Evolutionary conservation across 1,139 yeast genomes (phyloP), one percentile per base, ranked within the genome.

Genomic region (Yamadazyma diospyri): DNA sequence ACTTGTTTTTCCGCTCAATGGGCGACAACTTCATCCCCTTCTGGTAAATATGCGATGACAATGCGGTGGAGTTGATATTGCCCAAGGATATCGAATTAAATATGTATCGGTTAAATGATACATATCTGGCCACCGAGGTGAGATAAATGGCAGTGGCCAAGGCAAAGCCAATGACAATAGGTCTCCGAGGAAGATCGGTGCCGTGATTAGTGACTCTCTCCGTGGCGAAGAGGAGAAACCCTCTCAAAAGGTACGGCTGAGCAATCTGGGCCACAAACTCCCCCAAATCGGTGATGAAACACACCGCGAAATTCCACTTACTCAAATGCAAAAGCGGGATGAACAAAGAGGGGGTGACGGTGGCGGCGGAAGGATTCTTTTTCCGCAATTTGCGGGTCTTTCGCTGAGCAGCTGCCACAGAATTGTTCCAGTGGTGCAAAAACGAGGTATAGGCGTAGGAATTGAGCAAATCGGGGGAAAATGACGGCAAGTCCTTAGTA

Each of bases 1-100:
- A 49, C 34, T 63, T 64, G n/a, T 52, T 49, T 36, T 57, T 64
- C 34, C 64, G 55, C 12, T 64, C 54, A 34, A 61, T 63, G 2
- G 69, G 66, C 1, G 69, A 58, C 25, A 66, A 55, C 23, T 38
- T 51, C 42, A 64, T 46, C 0, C 68, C 59, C 37, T 65, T 65
- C 17, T 52, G 52, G 41, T 61, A 65, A 10, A 62, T 50, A 36
- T 57, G 48, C 25, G 62, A 46, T 5, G 59, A 48, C 38, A 64
- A 49, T 4, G 61, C 48, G 8, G 60, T 41, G 25, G 48, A 41
- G 27, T 50, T 44, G 13, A 42, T 46, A 29, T 39, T 43, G 13
- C 50, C 50, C 30, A 53, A 38, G 9, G 40, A 36, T 33, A 45
- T 48, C 30, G 50, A 45, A 15, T 48, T 36, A 28, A 50, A 38